Percentiles rank a stretch among this genome's conserved stretches.
phyloP scores from a whole-genome alignment of 73 alveolate species.

The Paramecium biaurelia region DNA sequence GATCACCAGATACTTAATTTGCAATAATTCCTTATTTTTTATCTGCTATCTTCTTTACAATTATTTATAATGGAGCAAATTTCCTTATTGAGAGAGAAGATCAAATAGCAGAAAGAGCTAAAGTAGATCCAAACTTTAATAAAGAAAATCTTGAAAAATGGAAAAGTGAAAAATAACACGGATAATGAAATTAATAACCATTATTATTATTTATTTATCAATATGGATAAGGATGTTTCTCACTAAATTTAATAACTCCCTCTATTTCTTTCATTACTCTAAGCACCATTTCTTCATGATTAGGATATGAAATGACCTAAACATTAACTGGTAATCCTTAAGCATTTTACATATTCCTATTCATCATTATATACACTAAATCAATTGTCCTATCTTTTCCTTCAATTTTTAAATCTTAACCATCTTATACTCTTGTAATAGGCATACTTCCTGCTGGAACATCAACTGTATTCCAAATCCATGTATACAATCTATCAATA shows the following conservation, averaged over 20 bases:
- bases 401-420: neutral
- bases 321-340: constrained; percentile 83
- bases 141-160: constrained; percentile 20
- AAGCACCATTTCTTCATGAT: constrained; percentile 70
- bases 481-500: constrained; percentile 48
- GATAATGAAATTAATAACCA: neutral
- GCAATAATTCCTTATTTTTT: constrained; percentile 1
- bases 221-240: neutral
- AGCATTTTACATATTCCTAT: constrained; percentile 61
- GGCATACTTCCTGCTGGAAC: constrained; percentile 58
- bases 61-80: constrained; percentile 37
- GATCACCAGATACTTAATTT: constrained; percentile 9
- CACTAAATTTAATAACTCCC: constrained; percentile 53
- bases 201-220: neutral
- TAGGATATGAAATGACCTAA: constrained; percentile 67
- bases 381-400: neutral
- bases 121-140: constrained; percentile 1
- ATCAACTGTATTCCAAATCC: constrained; percentile 64
- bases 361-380: neutral
- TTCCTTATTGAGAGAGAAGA: constrained; percentile 34
- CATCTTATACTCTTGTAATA: constrained; percentile 13
- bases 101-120: neutral
- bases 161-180: neutral
- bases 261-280: constrained; percentile 76
- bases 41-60: neutral